These are phyloP conservation scores for Plasmodium knowlesi DNA, from an alignment of 169 alveolate genomes.

Conservation along the genomic window DNA sequence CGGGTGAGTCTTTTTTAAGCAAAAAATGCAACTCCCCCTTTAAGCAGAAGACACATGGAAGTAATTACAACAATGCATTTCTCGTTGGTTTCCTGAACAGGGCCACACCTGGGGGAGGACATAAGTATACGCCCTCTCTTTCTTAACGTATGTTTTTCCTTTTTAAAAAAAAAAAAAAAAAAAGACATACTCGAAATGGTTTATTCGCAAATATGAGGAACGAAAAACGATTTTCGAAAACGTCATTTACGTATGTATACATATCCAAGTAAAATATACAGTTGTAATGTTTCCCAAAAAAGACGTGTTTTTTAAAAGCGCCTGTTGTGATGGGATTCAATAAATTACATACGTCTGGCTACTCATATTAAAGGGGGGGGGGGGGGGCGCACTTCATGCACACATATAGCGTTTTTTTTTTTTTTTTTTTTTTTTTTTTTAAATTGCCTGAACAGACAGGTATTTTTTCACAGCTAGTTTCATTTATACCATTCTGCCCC, in stretches of 20 bases:
- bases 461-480: not conserved
- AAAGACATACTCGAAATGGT: not conserved
- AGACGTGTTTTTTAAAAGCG: not conserved
- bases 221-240: not conserved
- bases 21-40: not conserved
- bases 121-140: not conserved
- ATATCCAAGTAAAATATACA: not conserved
- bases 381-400: not conserved
- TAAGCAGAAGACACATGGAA: not conserved
- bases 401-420: not conserved
- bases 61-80: not conserved
- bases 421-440: slow-evolving; percentile 1
- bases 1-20: not conserved
- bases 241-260: not conserved
- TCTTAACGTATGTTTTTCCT: not conserved
- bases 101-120: not conserved
- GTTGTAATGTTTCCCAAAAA: not conserved
- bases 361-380: not conserved
- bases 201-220: not conserved
- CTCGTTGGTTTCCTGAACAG: not conserved
- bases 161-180: not conserved
- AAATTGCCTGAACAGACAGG: not conserved
- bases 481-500: not conserved
- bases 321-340: not conserved
- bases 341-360: not conserved